Base-by-base conservation (phyloP, 129 eudicot species). In the Lactuca saligna region DNA sequence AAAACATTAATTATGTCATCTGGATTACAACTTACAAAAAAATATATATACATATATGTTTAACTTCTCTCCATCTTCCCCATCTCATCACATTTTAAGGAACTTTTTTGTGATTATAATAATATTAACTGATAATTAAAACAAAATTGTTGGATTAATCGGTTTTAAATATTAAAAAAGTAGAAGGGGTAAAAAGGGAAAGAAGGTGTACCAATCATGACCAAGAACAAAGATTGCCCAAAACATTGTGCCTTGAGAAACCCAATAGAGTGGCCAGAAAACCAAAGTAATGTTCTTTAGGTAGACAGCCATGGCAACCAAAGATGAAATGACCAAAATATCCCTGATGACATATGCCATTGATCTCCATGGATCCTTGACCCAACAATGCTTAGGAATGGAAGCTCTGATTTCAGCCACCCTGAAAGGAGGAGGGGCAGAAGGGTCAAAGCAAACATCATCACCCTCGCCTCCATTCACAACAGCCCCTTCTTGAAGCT, bases 141-240 rank as follows among this genome's bases (percentile, higher is more conserved):
- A 14, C 7, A 2, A 12, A 29, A 25, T 25, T 25, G 29, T 25
- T 25, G 29, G 1, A 25, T 25, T 25, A 25, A 25, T 25, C 29
- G 29, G 29, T 25, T 25, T 25, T 25, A 25, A 25, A 25, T 25
- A 25, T 25, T 25, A 25, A 2, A 69, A 31, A 41, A 57, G 3
- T 11, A 10, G n/a, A 11, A 46, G 4, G 51, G 35, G 35, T 17
- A 69, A 31, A 72, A 51, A 20, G 16, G 56, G 29, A 42, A 35
- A 54, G 13, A 54, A 44, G 31, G 8, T 39, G 54, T 85, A 88
- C 96, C 96, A 89, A 72, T 89, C 93, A 75, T 89, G 93, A 15
- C 96, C 96, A 48, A 89, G 87, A 66, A 89, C 96, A 71, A 89
- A 89, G 44, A 89, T 14, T 1, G 96, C 96, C 96, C 96, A 89